phyloP scores from a whole-genome alignment of 805 yeast species.

The Candida mattraensis region DNA sequence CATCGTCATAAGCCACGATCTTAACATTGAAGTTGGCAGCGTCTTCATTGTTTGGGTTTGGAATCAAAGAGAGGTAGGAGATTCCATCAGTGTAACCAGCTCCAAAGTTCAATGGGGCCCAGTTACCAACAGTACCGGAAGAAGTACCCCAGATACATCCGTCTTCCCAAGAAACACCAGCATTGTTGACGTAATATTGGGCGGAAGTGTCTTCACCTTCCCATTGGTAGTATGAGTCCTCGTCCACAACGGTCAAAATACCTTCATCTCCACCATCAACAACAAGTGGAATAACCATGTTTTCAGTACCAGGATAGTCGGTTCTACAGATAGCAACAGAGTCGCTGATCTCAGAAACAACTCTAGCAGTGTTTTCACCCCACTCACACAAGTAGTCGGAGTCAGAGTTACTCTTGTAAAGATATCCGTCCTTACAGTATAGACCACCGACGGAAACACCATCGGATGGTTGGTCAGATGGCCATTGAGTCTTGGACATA shows the following conservation, averaged over 20 bases:
- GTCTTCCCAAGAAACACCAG: conserved; percentile 66
- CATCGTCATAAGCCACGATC: conserved; percentile 71
- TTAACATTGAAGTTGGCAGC: conserved; percentile 69
- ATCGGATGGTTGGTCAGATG: conserved; percentile 59
- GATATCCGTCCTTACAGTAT: conserved; percentile 55
- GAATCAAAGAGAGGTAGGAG: conserved; percentile 70
- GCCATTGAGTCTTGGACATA: conserved; percentile 83
- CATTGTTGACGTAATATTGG: conserved; percentile 75
- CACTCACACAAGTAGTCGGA: conserved; percentile 60
- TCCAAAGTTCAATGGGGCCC: conserved; percentile 80
- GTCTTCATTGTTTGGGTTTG: conserved; percentile 67
- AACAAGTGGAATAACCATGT: conserved; percentile 73
- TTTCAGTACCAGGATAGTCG: conserved; percentile 81
- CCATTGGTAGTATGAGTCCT: conserved; percentile 61
- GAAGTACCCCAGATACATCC: conserved; percentile 73
- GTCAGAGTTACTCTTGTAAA: conserved; percentile 58
- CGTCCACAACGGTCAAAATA: conserved; percentile 61
- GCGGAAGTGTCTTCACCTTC: conserved; percentile 63
- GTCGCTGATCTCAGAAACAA: conserved; percentile 48
- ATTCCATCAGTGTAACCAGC: conserved; percentile 63
- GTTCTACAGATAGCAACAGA: conserved; percentile 72
- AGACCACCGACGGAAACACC: conserved; percentile 77
- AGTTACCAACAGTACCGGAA: conserved; percentile 66
- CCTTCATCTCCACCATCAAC: conserved; percentile 51
- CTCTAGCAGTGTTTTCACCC: conserved; percentile 57